Evolutionary conservation across 805 yeast genomes (phyloP).

Genomic region (Blastobotrys attinorum): DNA sequence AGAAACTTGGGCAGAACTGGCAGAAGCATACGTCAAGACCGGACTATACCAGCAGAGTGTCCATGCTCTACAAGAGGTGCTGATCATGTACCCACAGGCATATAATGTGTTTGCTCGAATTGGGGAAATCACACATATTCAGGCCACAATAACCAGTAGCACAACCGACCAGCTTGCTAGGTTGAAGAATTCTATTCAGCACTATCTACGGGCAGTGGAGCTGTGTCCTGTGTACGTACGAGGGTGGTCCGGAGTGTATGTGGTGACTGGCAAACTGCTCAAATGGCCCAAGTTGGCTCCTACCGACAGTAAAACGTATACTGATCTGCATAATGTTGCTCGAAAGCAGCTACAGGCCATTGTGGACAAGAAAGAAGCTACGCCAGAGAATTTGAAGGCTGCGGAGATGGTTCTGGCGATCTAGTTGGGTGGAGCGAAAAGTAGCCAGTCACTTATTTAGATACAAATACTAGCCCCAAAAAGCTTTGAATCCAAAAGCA

Average conservation of each 20-base stretch:
- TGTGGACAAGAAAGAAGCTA: slow-evolving; percentile 23
- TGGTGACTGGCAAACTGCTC: slow-evolving; percentile 28
- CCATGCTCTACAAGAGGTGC: slow-evolving; percentile 60
- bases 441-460: too few relatives aligned
- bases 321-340: slow-evolving; percentile 33
- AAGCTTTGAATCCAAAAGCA: too few relatives aligned
- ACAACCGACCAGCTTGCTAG: slow-evolving; percentile 9
- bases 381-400: slow-evolving; percentile 31
- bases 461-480: too few relatives aligned
- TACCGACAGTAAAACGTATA: slow-evolving; percentile 22
- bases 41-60: slow-evolving; percentile 66
- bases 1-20: slow-evolving; percentile 72
- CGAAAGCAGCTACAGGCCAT: slow-evolving; percentile 31
- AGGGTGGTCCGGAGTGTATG: slow-evolving; percentile 65
- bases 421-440: too few relatives aligned
- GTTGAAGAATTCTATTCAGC: slow-evolving; percentile 29
- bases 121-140: slow-evolving; percentile 40
- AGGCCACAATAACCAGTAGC: slow-evolving; percentile 8
- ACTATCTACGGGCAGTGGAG: slow-evolving; percentile 67
- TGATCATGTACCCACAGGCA: slow-evolving; percentile 61
- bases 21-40: slow-evolving; percentile 47
- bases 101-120: slow-evolving; percentile 56
- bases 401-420: slow-evolving; percentile 30
- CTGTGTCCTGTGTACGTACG: slow-evolving; percentile 58
- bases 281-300: slow-evolving; percentile 17